Evolutionary conservation across 208 protist genomes (phyloP), one percentile per base, ranked within the genome.

Genomic region (Polymyxa betae): DNA sequence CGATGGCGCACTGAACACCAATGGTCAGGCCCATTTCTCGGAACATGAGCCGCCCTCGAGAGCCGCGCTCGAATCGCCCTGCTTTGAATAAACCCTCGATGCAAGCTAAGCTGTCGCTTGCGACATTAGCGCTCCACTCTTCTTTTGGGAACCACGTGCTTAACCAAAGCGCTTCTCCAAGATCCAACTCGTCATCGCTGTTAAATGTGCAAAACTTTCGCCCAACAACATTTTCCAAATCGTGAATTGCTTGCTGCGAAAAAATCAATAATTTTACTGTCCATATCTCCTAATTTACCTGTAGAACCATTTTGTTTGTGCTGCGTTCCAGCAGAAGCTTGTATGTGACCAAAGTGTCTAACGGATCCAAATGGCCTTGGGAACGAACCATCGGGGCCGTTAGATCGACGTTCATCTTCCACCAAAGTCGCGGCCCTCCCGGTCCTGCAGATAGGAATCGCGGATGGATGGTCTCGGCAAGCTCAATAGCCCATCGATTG

Each of bases 1-100:
- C 40, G 72, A 82, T 40, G 72, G n/a, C 72, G 72, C 72, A 82
- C n/a, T 43, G 72, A 5, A 82, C 35, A 43, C 72, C 72, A 20
- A 82, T 40, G n/a, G n/a, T 82, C 12, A 82, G 72, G n/a, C 72
- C 72, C 72, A 82, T 82, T 43, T 82, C 72, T 43, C 72, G 72
- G n/a, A 82, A 82, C 72, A 82, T 82, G 35, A 82, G 40, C 72
- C 72, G 72, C 35, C 16, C 5, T 43, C 12, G 5, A 45, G n/a
- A n/a, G 5, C 12, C n/a, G 5, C n/a, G 5, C 10, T 20, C n/a
- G 16, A 35, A 5, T 35, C n/a, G 16, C n/a, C 5, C 5, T 43
- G 5, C 16, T 35, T 35, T n/a, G 72, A 45, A 5, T 5, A 82
- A 5, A 5, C 35, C n/a, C 12, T 35, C 72, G 10, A 82, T 40